Evolutionary conservation across 169 alveolate genomes (phyloP).

Genomic region (Cryptosporidium sp.): DNA sequence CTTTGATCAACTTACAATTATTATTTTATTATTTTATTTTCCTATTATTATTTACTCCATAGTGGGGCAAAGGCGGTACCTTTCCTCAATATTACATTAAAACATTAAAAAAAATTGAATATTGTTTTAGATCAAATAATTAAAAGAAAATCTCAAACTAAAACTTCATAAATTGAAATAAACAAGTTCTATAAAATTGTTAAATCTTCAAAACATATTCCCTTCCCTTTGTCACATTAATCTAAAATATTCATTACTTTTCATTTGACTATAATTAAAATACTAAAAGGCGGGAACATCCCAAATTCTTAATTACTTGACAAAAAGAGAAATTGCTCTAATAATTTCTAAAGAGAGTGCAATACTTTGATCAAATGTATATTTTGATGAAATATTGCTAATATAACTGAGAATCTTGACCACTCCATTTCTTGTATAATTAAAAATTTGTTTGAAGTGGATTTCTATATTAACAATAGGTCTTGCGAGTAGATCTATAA

Average conservation of each 20-base stretch:
- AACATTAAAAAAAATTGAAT: background rate
- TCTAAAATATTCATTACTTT: background rate
- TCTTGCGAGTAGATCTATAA: constrained; percentile 12
- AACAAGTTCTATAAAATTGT: background rate
- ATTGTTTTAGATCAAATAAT: background rate
- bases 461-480: constrained; percentile 23
- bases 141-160: background rate
- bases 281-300: background rate
- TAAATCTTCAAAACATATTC: background rate
- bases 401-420: background rate
- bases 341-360: constrained; percentile 34
- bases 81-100: background rate
- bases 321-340: constrained; percentile 52
- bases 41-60: background rate
- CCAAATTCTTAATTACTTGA: constrained; percentile 2
- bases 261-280: background rate
- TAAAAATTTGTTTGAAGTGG: background rate
- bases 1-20: background rate
- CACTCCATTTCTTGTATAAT: background rate
- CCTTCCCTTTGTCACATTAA: too few species aligned
- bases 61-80: constrained; percentile 34
- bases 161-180: background rate
- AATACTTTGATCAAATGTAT: constrained; percentile 36
- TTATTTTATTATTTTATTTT: background rate
- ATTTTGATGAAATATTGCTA: constrained; percentile 23